Evolutionary conservation across 139 green algal species (phyloP).

Genomic region (Trebouxia sp.): DNA sequence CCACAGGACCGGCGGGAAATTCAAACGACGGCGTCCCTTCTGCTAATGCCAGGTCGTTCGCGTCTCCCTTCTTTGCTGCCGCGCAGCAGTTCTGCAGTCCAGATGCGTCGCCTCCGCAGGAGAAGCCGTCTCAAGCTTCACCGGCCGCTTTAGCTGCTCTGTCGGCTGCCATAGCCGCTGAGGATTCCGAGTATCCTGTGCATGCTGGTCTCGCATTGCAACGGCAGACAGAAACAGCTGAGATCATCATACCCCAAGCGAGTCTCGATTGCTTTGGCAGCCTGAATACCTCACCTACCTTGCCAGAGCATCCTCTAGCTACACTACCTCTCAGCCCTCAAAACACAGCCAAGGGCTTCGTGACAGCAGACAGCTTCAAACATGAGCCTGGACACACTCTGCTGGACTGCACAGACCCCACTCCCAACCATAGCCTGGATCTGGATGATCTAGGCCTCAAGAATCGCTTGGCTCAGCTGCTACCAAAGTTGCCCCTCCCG

Average conservation of each 20-base stretch:
- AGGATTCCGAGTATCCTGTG: not conserved
- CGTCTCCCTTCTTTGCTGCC: slow-evolving; percentile 6
- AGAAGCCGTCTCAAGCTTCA: not conserved
- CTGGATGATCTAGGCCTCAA: not conserved
- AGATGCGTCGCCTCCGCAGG: not conserved
- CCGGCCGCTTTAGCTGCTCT: not conserved
- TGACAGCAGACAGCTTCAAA: slow-evolving; percentile 30
- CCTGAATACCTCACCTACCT: not conserved
- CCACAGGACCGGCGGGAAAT: no score
- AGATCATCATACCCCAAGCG: not conserved
- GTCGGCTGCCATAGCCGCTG: not conserved
- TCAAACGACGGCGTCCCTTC: no score
- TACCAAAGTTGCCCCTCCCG: not conserved
- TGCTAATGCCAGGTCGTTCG: not conserved
- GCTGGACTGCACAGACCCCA: slow-evolving; percentile 15
- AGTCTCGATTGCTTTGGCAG: slow-evolving; percentile 11
- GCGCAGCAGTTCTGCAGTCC: not conserved
- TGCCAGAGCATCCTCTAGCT: not conserved
- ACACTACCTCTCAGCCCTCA: slow-evolving; percentile 2
- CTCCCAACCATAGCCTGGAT: slow-evolving; percentile 6
- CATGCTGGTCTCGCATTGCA: slow-evolving; percentile 1
- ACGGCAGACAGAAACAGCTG: slow-evolving; percentile 1
- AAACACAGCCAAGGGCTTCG: slow-evolving; percentile 1
- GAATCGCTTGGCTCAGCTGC: not conserved
- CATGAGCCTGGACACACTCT: slow-evolving; percentile 12